Percentiles rank a stretch among this genome's conserved stretches.
These are phyloP conservation scores for Lactarius trivialis DNA, from an alignment of 768 basidiomycete genomes.

Conservation along the genomic window DNA sequence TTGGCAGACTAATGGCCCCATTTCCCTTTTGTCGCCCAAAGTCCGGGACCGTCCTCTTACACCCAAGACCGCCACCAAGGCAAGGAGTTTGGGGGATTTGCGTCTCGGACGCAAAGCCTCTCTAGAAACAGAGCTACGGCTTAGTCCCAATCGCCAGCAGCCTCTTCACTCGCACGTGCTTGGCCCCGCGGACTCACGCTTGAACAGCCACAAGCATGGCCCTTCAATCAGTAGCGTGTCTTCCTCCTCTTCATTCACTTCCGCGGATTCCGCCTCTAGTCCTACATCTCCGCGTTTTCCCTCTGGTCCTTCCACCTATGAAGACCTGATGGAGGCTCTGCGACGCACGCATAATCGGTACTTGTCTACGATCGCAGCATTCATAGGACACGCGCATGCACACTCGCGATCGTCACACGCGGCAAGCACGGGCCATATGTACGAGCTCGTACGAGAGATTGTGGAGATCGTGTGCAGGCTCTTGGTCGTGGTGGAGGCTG, in stretches of 20 bases:
- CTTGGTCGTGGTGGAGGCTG: conserved; percentile 85
- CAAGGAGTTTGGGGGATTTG: conserved; percentile 51
- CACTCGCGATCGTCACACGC: conserved; percentile 88
- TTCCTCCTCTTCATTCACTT: conserved; percentile 65
- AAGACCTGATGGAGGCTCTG: conserved; percentile 68
- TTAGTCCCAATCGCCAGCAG: conserved; percentile 26
- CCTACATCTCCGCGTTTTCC: conserved; percentile 54
- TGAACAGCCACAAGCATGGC: conserved; percentile 24
- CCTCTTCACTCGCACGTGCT: conserved; percentile 6
- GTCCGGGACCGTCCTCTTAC: conserved; percentile 16
- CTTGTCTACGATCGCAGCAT: conserved; percentile 90
- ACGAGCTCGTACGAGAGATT: conserved; percentile 91
- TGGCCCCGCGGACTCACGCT: conserved; percentile 15
- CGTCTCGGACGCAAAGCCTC: conserved; percentile 31
- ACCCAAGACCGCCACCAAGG: conserved; percentile 35
- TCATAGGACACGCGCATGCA: conserved; percentile 95
- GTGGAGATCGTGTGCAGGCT: conserved; percentile 91
- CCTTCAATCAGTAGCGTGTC: conserved; percentile 65
- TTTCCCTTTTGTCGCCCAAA: conserved; percentile 13
- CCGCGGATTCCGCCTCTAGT: conserved; percentile 46
- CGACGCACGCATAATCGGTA: conserved; percentile 85
- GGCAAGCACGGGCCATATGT: conserved; percentile 87
- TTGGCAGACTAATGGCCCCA: conserved; percentile 21
- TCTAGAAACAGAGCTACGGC: conserved; percentile 34
- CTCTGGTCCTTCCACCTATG: conserved; percentile 59